These are phyloP conservation scores for Starmera dryadoides DNA, from an alignment of 805 yeast genomes.

Conservation along the genomic window DNA sequence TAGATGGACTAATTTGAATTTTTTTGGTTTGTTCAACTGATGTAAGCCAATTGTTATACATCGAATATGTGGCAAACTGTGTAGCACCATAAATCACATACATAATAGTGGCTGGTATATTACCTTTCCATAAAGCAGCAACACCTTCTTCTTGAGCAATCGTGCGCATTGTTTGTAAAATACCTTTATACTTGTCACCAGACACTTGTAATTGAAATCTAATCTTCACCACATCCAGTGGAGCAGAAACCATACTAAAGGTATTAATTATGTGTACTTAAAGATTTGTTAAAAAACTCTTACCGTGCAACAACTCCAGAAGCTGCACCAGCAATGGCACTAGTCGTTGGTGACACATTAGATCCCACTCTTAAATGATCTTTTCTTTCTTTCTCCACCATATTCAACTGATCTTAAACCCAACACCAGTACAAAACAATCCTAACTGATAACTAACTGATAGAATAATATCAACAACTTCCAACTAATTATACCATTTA, in stretches of 20 bases:
- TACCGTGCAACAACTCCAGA: constrained; percentile 36
- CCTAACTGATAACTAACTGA: too few relatives aligned
- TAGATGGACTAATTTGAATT: constrained; percentile 14
- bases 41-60: constrained; percentile 38
- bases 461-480: too few relatives aligned
- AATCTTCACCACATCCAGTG: constrained; percentile 73
- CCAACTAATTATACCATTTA: too few relatives aligned
- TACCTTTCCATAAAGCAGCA: constrained; percentile 89
- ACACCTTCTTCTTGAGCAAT: constrained; percentile 61
- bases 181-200: constrained; percentile 26
- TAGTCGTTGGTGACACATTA: constrained; percentile 30
- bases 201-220: constrained; percentile 55
- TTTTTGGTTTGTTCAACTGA: constrained; percentile 18
- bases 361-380: constrained; percentile 40
- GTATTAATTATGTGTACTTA: too few relatives aligned
- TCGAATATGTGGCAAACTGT: constrained; percentile 71
- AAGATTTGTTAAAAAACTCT: constrained; percentile 2
- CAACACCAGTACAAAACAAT: too few relatives aligned
- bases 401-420: not conserved
- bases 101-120: constrained; percentile 83
- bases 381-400: constrained; percentile 6
- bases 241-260: constrained; percentile 57
- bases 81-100: constrained; percentile 79
- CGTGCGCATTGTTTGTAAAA: constrained; percentile 28
- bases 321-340: constrained; percentile 38